Percentiles rank a stretch among this genome's conserved stretches.
These are phyloP conservation scores for Arthroderma sp. DNA, from an alignment of 2,329 filamentous ascomycete species.

Conservation along the genomic window DNA sequence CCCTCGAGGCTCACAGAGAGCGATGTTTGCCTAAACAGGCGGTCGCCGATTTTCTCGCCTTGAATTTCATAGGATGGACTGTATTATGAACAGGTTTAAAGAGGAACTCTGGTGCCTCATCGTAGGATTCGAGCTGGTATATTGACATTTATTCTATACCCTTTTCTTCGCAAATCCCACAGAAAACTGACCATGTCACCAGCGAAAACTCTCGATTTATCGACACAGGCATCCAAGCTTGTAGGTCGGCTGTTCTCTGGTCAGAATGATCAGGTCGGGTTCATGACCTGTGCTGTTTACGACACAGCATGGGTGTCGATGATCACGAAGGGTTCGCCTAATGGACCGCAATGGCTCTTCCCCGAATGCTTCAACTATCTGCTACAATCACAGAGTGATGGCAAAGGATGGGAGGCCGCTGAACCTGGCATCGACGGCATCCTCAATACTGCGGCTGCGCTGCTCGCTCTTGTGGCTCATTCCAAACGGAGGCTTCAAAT, in stretches of 20 bases:
- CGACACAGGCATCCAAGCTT: not conserved
- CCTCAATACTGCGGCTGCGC: slow-evolving; percentile 24
- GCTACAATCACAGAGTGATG: slow-evolving; percentile 18
- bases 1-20: not conserved
- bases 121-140: not conserved
- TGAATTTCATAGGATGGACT: not conserved
- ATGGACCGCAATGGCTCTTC: slow-evolving; percentile 20
- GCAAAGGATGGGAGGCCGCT: slow-evolving; percentile 21
- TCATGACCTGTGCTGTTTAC: slow-evolving; percentile 22
- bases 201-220: not conserved
- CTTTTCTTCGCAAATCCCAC: not conserved
- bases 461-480: slow-evolving; percentile 19
- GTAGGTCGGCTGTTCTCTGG: not conserved
- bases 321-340: slow-evolving; percentile 16
- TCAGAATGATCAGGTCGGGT: slow-evolving; percentile 13
- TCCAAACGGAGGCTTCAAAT: not conserved
- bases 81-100: not conserved
- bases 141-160: not conserved
- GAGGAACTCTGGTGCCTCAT: not conserved
- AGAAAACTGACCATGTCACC: not conserved
- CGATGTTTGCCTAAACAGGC: not conserved
- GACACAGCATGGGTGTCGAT: slow-evolving; percentile 30
- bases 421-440: slow-evolving; percentile 25
- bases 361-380: slow-evolving; percentile 25
- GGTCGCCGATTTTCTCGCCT: not conserved